Evolutionary conservation across 345 rosid species (phyloP).

Genomic region (Erucastrum elatum): DNA sequence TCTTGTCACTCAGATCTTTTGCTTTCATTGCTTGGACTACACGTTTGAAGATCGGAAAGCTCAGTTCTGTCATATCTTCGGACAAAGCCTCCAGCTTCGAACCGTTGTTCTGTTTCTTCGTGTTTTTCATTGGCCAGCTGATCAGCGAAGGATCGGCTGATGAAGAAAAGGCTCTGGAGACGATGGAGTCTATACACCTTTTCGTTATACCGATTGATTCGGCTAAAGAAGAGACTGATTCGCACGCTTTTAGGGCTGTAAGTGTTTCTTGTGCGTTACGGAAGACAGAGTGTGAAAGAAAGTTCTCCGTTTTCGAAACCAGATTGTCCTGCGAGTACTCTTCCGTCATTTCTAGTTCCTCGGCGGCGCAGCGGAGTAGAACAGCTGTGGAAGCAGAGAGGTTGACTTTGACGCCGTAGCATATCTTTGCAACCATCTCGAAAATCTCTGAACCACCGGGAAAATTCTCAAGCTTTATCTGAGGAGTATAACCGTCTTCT

Average conservation of each 20-base stretch:
- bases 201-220: conserved; percentile 56
- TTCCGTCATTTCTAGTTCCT: conserved; percentile 80
- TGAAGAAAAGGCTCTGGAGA: conserved; percentile 53
- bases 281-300: conserved; percentile 57
- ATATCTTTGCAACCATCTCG: conserved; percentile 74
- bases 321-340: conserved; percentile 71
- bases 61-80: conserved; percentile 56
- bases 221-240: conserved; percentile 49
- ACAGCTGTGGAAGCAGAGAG: conserved; percentile 58
- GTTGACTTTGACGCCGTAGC: conserved; percentile 78
- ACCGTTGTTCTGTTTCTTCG: conserved; percentile 2
- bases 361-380: conserved; percentile 81
- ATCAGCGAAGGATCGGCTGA: conserved; percentile 48
- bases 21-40: conserved; percentile 57
- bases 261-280: conserved; percentile 56
- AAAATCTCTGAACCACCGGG: conserved; percentile 82
- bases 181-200: conserved; percentile 63
- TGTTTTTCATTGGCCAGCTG: conserved; percentile 63
- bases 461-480: conserved; percentile 56
- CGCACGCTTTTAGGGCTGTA: conserved; percentile 70
- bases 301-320: conserved; percentile 57
- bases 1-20: conserved; percentile 50
- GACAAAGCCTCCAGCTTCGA: conserved; percentile 51
- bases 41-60: conserved; percentile 50
- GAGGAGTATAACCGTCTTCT: conserved; percentile 27